Evolutionary conservation across 2,329 filamentous ascomycete species (phyloP).

Genomic region (Aureobasidium sp.): DNA sequence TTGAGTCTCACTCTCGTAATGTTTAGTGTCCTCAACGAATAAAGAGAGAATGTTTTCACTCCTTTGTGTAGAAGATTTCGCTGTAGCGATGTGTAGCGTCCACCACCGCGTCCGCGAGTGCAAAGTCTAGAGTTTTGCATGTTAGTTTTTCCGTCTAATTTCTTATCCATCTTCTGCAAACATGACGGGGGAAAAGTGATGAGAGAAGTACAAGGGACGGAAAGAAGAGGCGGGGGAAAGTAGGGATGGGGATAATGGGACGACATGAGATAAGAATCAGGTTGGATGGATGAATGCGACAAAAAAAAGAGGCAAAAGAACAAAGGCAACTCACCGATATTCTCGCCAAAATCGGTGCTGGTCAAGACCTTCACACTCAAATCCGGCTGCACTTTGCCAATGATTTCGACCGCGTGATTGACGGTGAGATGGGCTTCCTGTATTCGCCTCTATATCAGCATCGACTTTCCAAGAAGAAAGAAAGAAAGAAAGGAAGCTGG

Average conservation of each 20-base stretch:
- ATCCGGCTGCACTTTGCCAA: conserved; percentile 73
- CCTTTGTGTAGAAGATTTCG: conserved; percentile 65
- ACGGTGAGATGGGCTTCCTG: conserved; percentile 65
- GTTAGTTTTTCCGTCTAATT: not conserved
- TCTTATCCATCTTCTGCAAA: not conserved
- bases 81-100: conserved; percentile 78
- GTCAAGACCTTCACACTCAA: conserved; percentile 63
- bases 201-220: too few species aligned
- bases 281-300: not conserved
- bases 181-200: too few species aligned
- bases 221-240: not conserved
- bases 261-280: too few species aligned
- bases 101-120: conserved; percentile 69
- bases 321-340: conserved; percentile 54
- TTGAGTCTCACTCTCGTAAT: too few species aligned
- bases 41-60: conserved; percentile 16
- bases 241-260: not conserved
- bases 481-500: conserved; percentile 18
- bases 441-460: not conserved
- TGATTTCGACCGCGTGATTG: conserved; percentile 66
- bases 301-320: not conserved
- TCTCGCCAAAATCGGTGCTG: conserved; percentile 60
- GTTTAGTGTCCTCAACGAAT: too few species aligned
- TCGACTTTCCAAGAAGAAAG: not conserved
- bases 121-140: conserved; percentile 56